Evolutionary conservation across 192 early-diverging fungal genomes (phyloP), one percentile per base, ranked within the genome.

Genomic region (Mortierella alpina): DNA sequence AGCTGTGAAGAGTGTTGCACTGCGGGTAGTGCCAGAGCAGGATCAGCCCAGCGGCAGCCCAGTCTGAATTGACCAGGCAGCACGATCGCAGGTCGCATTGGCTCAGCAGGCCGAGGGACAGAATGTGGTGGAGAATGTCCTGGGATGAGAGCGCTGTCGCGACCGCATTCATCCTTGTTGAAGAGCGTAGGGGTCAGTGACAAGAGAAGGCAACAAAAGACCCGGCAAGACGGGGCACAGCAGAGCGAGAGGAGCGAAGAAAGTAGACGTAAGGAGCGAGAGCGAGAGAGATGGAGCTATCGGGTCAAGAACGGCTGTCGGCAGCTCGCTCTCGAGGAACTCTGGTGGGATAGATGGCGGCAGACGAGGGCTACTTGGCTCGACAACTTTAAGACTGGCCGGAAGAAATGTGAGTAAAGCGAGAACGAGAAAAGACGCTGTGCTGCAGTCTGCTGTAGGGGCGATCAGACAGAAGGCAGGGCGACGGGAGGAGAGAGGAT

Each of bases 41-140:
- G 20, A 66, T 55, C 44, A 79, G 22, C 0, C 75, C 69, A 9
- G 66, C 60, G 1, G 77, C 77, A 31, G 77, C 77, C 77, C 77
- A 80, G 53, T 80, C 77, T 13, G 77, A 72, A 52, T 72, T 68
- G 53, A 80, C 77, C 9, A 80, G 70, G 52, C 77, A 80, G 54
- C 77, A 80, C 2, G 77, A 56, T 23, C 20, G 39, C 23, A 80
- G 66, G 53, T 80, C 77, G 5, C 44, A 2, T 39, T 72, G 77
- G 51, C 59, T 44, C 18, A 80, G 66, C 15, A 49, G 42, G 44
- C 40, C 22, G 49, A 68, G 58, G 0, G 70, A 59, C 54, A 80
- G 49, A 50, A 80, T 80, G 46, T 72, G 51, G 46, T 80, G 70
- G 46, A 80, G 65, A 55, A 80, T 80, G 60, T 80, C 77, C 23